Base-by-base conservation (phyloP, 192 early-diverging fungal genomes). In the Coemansia sp. region DNA sequence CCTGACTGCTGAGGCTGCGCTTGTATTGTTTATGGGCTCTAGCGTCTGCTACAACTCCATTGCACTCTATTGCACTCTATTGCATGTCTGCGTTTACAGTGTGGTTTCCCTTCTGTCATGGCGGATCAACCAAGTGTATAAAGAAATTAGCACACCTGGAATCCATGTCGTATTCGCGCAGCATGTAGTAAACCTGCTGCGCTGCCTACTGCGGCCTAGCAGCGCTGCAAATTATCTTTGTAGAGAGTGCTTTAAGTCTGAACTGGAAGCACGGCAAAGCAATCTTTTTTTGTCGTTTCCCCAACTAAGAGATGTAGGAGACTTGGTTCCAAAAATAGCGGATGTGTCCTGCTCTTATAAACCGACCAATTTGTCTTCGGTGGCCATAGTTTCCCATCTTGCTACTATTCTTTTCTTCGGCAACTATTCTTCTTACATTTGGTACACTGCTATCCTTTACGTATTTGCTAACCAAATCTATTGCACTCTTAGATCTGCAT, bases 391-490 rank as follows among this genome's bases (percentile, higher is more conserved):
- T n/a, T 48, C 17, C 40, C 15, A 44, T n/a, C 15, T 44, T n/a
- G 15, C 40, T 44, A n/a, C 40, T 48, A 8, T 48, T 19, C n/a
- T 8, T 48, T 48, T 19, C 5, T 48, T 17, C 47, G 7, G 17
- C 9, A 53, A 53, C 28, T n/a, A 28, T 54, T 54, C 23, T 54
- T 54, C 52, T 26, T 54, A 23, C 22, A 53, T 53, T 51, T 51
- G 42, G 42, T 34, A 34, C 31, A 17, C 42, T 46, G n/a, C n/a
- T 46, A n/a, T 46, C 42, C 42, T 46, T 15, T 48, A 48, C 47
- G 3, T 48, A 48, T 48, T 20, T 48, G 7, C 47, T 48, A 20
- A 48, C 19, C 19, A 21, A 15, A 19, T 12, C 12, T 44, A 44
- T 44, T 44, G 15, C 15, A 44, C 40, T 3, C 40, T 15, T 44